Evolutionary conservation across 495 filamentous ascomycete species (phyloP).

Genomic region (Aspergillus leporis): DNA sequence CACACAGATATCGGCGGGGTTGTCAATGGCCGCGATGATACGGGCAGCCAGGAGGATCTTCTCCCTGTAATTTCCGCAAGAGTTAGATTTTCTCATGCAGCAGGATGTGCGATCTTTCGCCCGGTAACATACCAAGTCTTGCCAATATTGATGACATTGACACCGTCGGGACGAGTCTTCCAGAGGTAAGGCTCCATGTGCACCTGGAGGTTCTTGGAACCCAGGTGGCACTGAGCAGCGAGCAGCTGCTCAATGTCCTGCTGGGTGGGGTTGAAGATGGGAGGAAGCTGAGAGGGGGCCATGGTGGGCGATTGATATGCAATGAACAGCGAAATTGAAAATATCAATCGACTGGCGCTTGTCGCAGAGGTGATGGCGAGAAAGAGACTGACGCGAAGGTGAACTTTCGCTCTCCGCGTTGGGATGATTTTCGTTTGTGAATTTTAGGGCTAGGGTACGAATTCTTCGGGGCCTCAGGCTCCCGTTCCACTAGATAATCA

Average conservation of each 20-base stretch:
- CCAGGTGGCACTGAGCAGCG: conserved; percentile 92
- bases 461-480: conserved; percentile 13
- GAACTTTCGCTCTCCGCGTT: conserved; percentile 34
- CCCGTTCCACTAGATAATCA: conserved; percentile 17
- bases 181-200: conserved; percentile 99
- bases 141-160: conserved; percentile 98
- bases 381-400: conserved; percentile 37
- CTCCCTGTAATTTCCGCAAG: conserved; percentile 65
- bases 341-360: conserved; percentile 56
- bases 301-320: conserved; percentile 70
- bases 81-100: conserved; percentile 25
- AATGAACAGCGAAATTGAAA: conserved; percentile 47
- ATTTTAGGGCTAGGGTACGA: conserved; percentile 43
- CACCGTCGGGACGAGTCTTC: conserved; percentile 96
- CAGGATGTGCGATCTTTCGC: conserved; percentile 3
- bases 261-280: conserved; percentile 80
- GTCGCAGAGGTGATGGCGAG: conserved; percentile 44
- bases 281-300: conserved; percentile 89
- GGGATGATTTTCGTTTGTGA: conserved; percentile 40
- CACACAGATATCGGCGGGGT: conserved; percentile 97
- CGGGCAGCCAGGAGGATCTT: conserved; percentile 98
- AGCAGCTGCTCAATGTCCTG: conserved; percentile 99
- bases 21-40: conserved; percentile 98
- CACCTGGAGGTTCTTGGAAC: conserved; percentile 97
- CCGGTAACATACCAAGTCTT: conserved; percentile 87